Evolutionary conservation across 2,329 filamentous ascomycete species (phyloP), one percentile per base, ranked within the genome.

Genomic region (Scopulariopsis brevicaulis): DNA sequence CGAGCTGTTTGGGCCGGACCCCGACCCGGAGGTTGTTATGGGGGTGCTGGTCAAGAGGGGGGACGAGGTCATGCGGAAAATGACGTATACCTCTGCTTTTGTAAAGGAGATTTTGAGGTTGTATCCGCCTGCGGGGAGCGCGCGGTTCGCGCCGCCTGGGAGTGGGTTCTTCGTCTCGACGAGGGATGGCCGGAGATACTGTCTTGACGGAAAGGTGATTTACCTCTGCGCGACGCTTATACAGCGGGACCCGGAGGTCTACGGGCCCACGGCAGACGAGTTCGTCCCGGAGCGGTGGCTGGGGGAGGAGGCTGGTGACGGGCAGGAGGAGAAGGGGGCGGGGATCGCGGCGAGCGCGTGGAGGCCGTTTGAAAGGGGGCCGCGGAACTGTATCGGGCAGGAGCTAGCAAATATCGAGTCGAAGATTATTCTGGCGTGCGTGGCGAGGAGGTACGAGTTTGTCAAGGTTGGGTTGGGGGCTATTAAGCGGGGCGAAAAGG

Each of bases 341-440:
- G 25, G 14, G 48, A 11, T 22, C 20, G 20, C 46, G 46, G 46
- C 57, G 54, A 73, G 75, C 58, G 75, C 77, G 1, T 83, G 73
- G 71, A 70, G 80, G 18, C 73, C 79, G 0, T 84, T 83, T 63
- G 76, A 79, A 62, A 71, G 76, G 54, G 80, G 80, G 0, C 73
- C 73, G 1, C 65, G 80, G 15, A 76, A 73, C 32, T 84, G 81
- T 61, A 74, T 83, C n/a, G 81, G 80, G 1, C 78, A 82, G 65
- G 76, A 79, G 61, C 69, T 83, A 52, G 80, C 76, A 0, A 74
- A 77, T 67, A 68, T 80, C 18, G 80, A 84, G 66, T 64, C 78
- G 24, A 75, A 75, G 61, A 68, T 78, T 35, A 73, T 78, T 7
- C 66, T 83, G 32, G 74, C 62, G 25, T 59, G 58, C 22, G 60